Conservation (phyloP, 169 alveolate genomes). For the Blepharisma undulans region DNA sequence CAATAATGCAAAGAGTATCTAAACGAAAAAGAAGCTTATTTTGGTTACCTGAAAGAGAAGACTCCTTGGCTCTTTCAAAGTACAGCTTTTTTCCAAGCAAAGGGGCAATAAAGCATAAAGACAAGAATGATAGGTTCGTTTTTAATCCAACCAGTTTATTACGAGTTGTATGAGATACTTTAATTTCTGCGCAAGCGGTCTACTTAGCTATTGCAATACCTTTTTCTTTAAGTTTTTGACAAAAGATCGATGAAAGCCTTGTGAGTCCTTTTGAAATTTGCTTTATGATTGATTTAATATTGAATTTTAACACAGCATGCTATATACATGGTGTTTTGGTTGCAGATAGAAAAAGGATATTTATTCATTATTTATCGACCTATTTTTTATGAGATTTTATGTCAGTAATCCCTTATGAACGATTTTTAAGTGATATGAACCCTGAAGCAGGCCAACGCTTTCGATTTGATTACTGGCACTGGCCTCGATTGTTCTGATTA, state of each 20-base stretch:
- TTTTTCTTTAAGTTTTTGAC: not conserved
- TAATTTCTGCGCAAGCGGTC: not conserved
- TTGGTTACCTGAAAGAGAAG: not conserved
- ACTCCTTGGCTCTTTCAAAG: not conserved
- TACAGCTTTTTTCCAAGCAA: not conserved
- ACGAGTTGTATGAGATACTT: not conserved
- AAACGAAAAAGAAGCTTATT: not conserved
- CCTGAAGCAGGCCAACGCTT: not conserved
- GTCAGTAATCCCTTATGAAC: slow-evolving; percentile 4
- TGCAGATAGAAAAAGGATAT: slow-evolving; percentile 37
- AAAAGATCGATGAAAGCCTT: not conserved
- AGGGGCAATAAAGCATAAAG: not conserved
- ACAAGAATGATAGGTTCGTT: not conserved
- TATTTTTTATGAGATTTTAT: not conserved
- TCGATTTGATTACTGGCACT: not conserved
- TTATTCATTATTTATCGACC: slow-evolving; percentile 43
- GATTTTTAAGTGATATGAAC: not conserved
- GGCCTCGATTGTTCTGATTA: not conserved
- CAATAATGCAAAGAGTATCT: not conserved
- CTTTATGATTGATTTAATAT: not conserved
- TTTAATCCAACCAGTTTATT: not conserved
- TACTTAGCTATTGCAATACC: not conserved
- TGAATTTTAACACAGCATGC: not conserved
- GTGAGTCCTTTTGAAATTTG: not conserved
- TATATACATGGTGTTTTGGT: slow-evolving; percentile 23